phyloP scores from a whole-genome alignment of 23 red algal genomes.

The Gracilaria domingensis region DNA sequence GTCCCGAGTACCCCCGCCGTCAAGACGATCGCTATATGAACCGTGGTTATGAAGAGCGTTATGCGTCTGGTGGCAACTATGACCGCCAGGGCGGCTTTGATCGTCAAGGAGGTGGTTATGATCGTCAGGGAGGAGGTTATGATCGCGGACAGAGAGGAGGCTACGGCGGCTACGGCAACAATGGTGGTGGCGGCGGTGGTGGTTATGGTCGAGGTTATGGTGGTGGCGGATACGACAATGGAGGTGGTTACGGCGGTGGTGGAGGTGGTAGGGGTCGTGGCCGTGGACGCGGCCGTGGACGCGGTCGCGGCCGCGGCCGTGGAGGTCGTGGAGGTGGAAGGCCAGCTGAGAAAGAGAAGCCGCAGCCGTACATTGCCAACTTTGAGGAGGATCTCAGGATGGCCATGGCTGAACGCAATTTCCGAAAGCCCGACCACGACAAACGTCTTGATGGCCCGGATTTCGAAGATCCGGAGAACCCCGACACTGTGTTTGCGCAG shows the following conservation, averaged over 20 bases:
- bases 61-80: conserved; percentile 1
- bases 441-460: conserved; percentile 47
- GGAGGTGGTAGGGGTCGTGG: conserved; percentile 50
- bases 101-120: conserved; percentile 13
- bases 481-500: conserved; percentile 32
- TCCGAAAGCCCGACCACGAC: conserved; percentile 47
- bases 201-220: conserved; percentile 4
- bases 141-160: conserved; percentile 15
- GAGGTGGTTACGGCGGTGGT: conserved; percentile 36
- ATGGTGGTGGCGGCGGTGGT: conserved; percentile 28
- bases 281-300: conserved; percentile 21
- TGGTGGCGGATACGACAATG: conserved; percentile 15
- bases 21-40: conserved; percentile 36
- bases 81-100: conserved; percentile 42
- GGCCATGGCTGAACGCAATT: conserved; percentile 46
- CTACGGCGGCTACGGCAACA: background rate
- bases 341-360: conserved; percentile 49
- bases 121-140: conserved; percentile 26
- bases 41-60: conserved; percentile 33
- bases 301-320: conserved; percentile 37
- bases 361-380: conserved; percentile 51
- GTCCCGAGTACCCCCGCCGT: conserved; percentile 25
- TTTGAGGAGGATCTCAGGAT: conserved; percentile 24
- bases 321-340: conserved; percentile 38
- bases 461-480: conserved; percentile 9